phyloP scores from a whole-genome alignment of 352 stramenopile species.

The Stramenopiles sp. region DNA sequence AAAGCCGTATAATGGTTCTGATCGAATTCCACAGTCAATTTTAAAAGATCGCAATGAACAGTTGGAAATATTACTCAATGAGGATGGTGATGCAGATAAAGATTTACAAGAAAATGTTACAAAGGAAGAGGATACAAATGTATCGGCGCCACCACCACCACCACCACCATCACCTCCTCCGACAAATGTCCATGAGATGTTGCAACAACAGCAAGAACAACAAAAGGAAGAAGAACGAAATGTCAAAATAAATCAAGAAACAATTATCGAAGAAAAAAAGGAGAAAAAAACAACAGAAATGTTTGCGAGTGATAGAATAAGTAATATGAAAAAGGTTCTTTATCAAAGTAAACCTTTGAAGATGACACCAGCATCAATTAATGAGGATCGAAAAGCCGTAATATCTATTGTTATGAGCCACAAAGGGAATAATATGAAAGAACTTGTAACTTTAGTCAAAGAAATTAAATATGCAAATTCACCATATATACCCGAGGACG shows the following conservation, averaged over 20 bases:
- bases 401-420: not conserved
- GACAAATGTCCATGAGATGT: not conserved
- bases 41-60: not conserved
- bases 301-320: not conserved
- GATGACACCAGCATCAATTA: not conserved
- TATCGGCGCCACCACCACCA: not conserved
- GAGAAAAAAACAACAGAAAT: not conserved
- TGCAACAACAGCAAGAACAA: not conserved
- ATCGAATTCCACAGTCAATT: not conserved
- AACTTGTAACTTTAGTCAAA: not conserved
- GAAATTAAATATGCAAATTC: not conserved
- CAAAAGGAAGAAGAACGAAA: not conserved
- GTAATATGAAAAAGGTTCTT: not conserved
- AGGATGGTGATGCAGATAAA: not conserved
- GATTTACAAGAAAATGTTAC: not conserved
- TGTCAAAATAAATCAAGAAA: too few relatives aligned
- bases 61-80: not conserved
- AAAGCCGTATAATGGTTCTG: not conserved
- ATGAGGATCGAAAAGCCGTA: not conserved
- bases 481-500: not conserved
- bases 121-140: not conserved
- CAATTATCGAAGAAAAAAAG: not conserved
- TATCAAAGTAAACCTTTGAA: not conserved
- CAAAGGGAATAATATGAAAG: not conserved
- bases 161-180: not conserved